Evolutionary conservation across 352 stramenopile genomes (phyloP).

Genomic region (Phytophthora chlamydospora): DNA sequence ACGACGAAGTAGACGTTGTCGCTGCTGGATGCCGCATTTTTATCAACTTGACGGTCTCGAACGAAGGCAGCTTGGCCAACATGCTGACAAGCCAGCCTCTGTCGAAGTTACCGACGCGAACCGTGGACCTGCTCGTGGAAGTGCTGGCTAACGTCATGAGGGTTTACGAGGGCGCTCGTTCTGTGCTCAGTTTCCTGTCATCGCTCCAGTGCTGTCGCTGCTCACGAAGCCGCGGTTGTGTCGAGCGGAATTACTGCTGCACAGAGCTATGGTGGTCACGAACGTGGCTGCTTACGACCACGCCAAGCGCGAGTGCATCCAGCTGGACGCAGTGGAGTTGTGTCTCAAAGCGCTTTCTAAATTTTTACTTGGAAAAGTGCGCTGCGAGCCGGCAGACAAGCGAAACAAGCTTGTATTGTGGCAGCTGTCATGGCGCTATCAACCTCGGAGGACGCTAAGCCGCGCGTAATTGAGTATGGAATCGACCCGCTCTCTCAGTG

Average conservation of each 20-base stretch:
- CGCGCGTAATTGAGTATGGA: constrained; percentile 70
- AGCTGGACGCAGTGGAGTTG: constrained; percentile 53
- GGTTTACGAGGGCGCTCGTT: constrained; percentile 58
- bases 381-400: constrained; percentile 27
- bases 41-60: constrained; percentile 62
- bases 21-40: constrained; percentile 57
- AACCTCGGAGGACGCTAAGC: constrained; percentile 70
- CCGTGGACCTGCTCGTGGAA: constrained; percentile 46
- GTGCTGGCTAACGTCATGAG: constrained; percentile 66
- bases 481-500: constrained; percentile 68
- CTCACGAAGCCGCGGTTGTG: constrained; percentile 64
- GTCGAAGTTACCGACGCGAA: constrained; percentile 42
- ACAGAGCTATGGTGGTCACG: constrained; percentile 50
- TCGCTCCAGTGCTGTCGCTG: constrained; percentile 54
- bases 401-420: constrained; percentile 60
- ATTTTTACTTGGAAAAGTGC: constrained; percentile 51
- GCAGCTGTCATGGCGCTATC: constrained; percentile 73
- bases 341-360: constrained; percentile 59
- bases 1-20: constrained; percentile 53
- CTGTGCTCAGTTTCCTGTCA: constrained; percentile 49
- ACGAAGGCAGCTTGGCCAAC: constrained; percentile 57
- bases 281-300: constrained; percentile 63
- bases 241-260: constrained; percentile 44
- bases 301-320: constrained; percentile 59
- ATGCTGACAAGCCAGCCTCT: constrained; percentile 55